Evolutionary conservation across 2,329 filamentous ascomycete species (phyloP).

Genomic region (Aureobasidium sp.): DNA sequence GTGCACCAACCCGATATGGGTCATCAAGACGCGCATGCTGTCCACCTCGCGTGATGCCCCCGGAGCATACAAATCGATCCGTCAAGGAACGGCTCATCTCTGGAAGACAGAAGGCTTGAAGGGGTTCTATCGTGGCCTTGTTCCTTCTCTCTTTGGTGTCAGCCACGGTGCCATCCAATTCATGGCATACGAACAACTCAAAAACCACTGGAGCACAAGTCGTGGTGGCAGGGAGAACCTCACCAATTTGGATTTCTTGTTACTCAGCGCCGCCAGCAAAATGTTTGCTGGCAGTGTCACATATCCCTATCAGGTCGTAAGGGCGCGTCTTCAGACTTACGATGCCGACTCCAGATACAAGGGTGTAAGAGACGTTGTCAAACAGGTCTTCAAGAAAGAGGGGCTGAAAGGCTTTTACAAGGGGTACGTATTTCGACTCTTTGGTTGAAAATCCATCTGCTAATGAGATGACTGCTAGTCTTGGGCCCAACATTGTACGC

Average conservation of each 20-base stretch:
- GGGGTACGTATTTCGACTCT: conserved; percentile 42
- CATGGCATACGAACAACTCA: conserved; percentile 79
- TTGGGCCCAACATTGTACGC: conserved; percentile 77
- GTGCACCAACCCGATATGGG: conserved; percentile 94
- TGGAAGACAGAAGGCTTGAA: conserved; percentile 62
- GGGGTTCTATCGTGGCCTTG: conserved; percentile 83
- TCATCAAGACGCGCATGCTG: conserved; percentile 95
- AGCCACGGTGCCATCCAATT: conserved; percentile 93
- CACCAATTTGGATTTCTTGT: conserved; percentile 69
- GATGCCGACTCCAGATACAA: conserved; percentile 69
- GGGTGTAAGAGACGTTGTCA: conserved; percentile 63
- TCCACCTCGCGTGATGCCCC: conserved; percentile 66
- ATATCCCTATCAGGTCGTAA: conserved; percentile 90
- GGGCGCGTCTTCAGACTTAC: conserved; percentile 84
- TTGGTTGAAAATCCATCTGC: neutral
- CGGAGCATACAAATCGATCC: conserved; percentile 76
- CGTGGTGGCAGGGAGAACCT: conserved; percentile 40
- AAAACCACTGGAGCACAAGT: conserved; percentile 49
- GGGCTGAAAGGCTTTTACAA: conserved; percentile 83
- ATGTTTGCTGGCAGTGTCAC: conserved; percentile 82
- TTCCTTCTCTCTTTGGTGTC: conserved; percentile 77
- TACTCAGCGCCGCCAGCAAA: conserved; percentile 74
- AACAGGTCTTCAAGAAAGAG: conserved; percentile 70
- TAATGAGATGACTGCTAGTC: conserved; percentile 19
- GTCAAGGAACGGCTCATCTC: conserved; percentile 61